Percentiles rank a stretch among this genome's conserved stretches.
Evolutionary conservation across 2,329 filamentous ascomycete species (phyloP).

Genomic region (Colletotrichum sp.): DNA sequence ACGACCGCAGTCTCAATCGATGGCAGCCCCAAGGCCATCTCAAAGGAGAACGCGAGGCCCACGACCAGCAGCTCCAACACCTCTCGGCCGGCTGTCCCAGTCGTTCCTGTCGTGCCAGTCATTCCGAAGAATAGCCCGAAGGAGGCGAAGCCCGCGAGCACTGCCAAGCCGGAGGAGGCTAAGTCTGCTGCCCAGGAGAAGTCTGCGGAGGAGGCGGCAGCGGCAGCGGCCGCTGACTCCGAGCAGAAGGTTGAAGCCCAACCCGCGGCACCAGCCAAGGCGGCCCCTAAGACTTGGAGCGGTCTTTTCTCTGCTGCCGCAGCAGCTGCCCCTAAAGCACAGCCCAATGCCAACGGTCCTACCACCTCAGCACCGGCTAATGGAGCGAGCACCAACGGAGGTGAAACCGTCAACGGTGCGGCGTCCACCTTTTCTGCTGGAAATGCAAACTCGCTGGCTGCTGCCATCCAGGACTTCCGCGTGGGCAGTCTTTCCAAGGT

Average conservation of each 20-base stretch:
- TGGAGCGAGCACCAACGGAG: conserved; percentile 5
- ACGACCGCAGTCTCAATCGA: neutral
- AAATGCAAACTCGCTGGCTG: conserved; percentile 65
- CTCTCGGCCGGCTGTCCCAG: conserved; percentile 40
- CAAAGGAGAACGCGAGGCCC: conserved; percentile 17
- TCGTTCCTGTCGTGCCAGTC: conserved; percentile 51
- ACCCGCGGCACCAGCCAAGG: conserved; percentile 26
- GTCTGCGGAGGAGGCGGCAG: conserved; percentile 22
- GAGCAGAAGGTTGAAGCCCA: conserved; percentile 11
- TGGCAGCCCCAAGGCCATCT: conserved; percentile 10
- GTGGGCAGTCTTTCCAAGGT: conserved; percentile 70
- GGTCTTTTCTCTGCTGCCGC: conserved; percentile 38
- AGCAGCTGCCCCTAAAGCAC: conserved; percentile 20
- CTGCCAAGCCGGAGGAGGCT: neutral
- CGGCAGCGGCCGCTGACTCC: conserved; percentile 11
- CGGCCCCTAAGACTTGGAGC: conserved; percentile 43
- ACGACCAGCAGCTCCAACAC: conserved; percentile 16
- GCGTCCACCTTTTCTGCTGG: neutral
- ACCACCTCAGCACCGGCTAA: conserved; percentile 13
- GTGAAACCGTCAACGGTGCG: conserved; percentile 15
- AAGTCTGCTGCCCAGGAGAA: conserved; percentile 25
- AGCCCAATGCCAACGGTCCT: conserved; percentile 25
- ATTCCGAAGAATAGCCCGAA: conserved; percentile 45
- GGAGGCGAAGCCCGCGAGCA: conserved; percentile 22
- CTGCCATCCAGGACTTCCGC: conserved; percentile 77